Conservation (phyloP, 176 grass and related monocot genomes). For the Areca catechu region DNA sequence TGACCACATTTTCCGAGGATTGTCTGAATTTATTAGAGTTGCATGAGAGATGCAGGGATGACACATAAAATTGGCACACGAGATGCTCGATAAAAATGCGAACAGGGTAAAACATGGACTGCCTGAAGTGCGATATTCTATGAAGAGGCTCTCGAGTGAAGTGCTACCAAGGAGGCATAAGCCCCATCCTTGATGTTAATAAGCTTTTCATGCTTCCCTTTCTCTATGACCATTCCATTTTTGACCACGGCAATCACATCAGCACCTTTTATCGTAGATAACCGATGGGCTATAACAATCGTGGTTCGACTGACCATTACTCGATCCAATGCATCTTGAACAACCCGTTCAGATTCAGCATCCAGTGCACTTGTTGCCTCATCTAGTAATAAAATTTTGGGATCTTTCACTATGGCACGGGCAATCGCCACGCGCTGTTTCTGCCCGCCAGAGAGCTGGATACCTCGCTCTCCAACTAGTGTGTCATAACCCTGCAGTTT, state of each 20-base stretch:
- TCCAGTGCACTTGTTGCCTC: no score
- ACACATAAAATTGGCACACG: no score
- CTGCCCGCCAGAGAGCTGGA: no score
- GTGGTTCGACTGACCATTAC: slow-evolving; percentile 56
- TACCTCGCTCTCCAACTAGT: slow-evolving; percentile 19
- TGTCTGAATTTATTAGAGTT: no score
- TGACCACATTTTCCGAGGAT: no score
- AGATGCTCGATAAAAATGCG: not conserved
- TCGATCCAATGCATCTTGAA: no score
- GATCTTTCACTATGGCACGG: no score
- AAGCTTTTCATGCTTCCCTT: slow-evolving; percentile 84
- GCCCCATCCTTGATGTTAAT: slow-evolving; percentile 59
- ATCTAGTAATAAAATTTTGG: no score
- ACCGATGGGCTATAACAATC: slow-evolving; percentile 67
- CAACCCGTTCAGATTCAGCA: no score
- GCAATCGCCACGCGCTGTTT: no score
- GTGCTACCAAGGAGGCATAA: slow-evolving; percentile 37
- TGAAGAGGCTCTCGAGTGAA: slow-evolving; percentile 50
- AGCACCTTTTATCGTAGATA: slow-evolving; percentile 64
- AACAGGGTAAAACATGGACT: not conserved
- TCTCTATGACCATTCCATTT: slow-evolving; percentile 52
- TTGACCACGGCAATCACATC: slow-evolving; percentile 38
- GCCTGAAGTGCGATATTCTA: not conserved
- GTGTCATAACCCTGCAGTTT: slow-evolving; percentile 74
- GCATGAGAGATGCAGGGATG: no score